Base-by-base conservation (phyloP, 1,284 basidiomycete genomes). In the Sanghuangporus sanghuang region DNA sequence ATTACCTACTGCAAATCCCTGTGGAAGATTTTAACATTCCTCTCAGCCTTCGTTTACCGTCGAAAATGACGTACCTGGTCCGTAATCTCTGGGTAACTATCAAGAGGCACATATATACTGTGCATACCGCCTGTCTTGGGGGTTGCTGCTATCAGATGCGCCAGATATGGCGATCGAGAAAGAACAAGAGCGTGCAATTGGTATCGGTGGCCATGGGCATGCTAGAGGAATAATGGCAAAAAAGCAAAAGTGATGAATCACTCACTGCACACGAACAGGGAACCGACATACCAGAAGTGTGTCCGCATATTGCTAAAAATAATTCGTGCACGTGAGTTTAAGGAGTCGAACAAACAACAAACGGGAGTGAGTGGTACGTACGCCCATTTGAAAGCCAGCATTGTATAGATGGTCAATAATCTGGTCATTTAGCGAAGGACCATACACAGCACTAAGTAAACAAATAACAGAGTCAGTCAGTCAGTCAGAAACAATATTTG, bases 111-210 rank as follows among this genome's bases (percentile, higher is more conserved):
- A 72, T 87, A 89, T 68, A 95, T 84, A 65, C 81, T 78, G 66
- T 85, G 81, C 70, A 87, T 84, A 21, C 82, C 84, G 67, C 79
- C 80, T 71, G 84, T 64, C 75, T 80, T 82, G 65, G 85, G 81
- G 64, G 89, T 82, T 68, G 90, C 86, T 67, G 87, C 86, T 85
- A 95, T 90, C 68, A 93, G 78, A 73, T 93, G 92, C 49, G 87
- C 89, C 69, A 95, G 83, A 75, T 86, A 92, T 52, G 93, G 92
- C 42, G 91, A 93, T 62, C 90, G 87, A 63, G 92, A 91, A 65
- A 95, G 81, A 69, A 94, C 88, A 74, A 95, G 88, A 68, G 87
- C 84, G 74, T 92, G 90, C 59, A 92, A 81, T 65, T 85, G 84
- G 74, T 91, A 92, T 64, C 81, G 78, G 74, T 84, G 85, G 79